A percentile compares a stretch with the other conserved stretches of the same genome.
phyloP scores from a whole-genome alignment of 2,329 filamentous ascomycete genomes.

The Verticillium nonalfalfae region DNA sequence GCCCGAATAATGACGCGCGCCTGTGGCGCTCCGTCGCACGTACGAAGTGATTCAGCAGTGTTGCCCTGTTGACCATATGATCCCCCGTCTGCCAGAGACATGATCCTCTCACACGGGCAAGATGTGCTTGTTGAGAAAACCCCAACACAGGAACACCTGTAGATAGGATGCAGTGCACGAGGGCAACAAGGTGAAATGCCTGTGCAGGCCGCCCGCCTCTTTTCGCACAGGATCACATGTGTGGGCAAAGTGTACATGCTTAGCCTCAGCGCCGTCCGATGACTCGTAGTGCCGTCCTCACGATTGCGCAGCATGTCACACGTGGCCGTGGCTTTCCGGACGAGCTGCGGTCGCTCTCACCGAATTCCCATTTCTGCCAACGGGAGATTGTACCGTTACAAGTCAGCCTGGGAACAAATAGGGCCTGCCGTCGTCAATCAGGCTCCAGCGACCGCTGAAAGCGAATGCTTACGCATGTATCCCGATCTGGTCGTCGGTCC shows the following conservation, averaged over 20 bases:
- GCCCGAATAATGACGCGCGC: neutral
- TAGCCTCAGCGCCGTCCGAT: neutral
- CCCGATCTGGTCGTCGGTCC: neutral
- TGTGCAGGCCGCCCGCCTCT: no score
- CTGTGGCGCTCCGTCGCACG: neutral
- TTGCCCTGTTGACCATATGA: no score
- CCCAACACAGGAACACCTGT: neutral
- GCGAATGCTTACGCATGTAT: neutral
- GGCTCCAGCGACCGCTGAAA: neutral
- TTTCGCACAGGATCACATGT: neutral
- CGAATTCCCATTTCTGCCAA: neutral
- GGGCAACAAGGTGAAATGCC: neutral
- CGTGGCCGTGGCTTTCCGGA: neutral
- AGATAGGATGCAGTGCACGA: neutral
- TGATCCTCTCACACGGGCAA: neutral
- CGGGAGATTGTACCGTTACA: neutral
- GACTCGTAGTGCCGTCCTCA: neutral
- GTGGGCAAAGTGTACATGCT: neutral
- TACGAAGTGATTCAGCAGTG: neutral
- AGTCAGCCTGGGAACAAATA: neutral
- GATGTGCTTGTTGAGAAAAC: neutral
- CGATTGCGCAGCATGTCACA: neutral
- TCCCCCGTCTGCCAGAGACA: no score
- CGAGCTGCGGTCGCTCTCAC: neutral
- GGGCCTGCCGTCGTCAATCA: neutral